Base-by-base conservation (phyloP, 768 basidiomycete genomes). In the Boletus reticuloceps region DNA sequence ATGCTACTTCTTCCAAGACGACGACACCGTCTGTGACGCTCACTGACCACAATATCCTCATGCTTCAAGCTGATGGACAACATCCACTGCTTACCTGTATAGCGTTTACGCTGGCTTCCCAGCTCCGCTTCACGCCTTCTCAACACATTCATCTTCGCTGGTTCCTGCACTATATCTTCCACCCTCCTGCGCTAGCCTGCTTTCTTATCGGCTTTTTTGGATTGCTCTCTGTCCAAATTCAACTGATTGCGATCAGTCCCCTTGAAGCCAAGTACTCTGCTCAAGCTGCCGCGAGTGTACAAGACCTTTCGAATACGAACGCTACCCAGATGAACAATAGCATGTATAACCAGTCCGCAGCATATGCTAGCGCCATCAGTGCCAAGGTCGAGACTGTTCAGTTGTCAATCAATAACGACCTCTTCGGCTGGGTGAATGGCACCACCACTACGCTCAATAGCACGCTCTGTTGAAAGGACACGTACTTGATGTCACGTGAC, bases 391-490 rank as follows among this genome's bases (percentile, higher is more conserved):
- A 82, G 47, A 62, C 62, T 34, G 78, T 92, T 47, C 91, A 98
- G 73, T 77, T 75, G 37, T 81, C 83, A 7, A 82, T 98, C 71
- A 92, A 98, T 68, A 75, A 91, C 39, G 89, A 88, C 25, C 73
- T 98, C 44, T 96, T 98, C 58, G 94, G 94, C 11, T 98, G 95
- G 95, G 87, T 98, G 47, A 94, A 98, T 63, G 81, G 77, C n/a
- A 96, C 96, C 10, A 96, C 94, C 1, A 85, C 83, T 5, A 85
- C 87, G 6, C 80, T 99, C 50, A 99, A 99, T 70, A 75, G 77
- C 62, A 97, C 96, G n/a, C n/a, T n/a, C n/a, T n/a, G n/a, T n/a
- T n/a, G n/a, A n/a, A n/a, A n/a, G n/a, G n/a, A n/a, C n/a, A n/a
- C n/a, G n/a, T n/a, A n/a, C n/a, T n/a, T n/a, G n/a, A n/a, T n/a